Evolutionary conservation across 768 basidiomycete genomes (phyloP).

Genomic region (Tulasnella calospora): DNA sequence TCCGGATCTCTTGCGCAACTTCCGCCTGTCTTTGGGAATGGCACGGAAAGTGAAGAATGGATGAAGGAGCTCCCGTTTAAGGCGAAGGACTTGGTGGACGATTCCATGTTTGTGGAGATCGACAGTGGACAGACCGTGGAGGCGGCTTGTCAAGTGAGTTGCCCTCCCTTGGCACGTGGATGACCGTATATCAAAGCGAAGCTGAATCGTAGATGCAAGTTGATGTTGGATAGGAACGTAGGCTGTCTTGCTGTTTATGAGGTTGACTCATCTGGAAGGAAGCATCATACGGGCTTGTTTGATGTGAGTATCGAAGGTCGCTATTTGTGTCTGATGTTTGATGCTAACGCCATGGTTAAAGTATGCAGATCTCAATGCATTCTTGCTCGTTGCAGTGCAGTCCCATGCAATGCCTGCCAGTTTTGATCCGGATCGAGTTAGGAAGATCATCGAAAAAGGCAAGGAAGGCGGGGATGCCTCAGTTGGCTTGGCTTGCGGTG

Average conservation of each 20-base stretch:
- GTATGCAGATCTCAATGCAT: conserved; percentile 87
- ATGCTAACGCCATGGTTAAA: conserved; percentile 33
- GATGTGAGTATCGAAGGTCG: conserved; percentile 50
- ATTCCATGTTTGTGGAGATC: conserved; percentile 48
- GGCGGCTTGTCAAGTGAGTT: conserved; percentile 70
- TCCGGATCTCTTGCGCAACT: not conserved
- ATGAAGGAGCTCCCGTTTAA: conserved; percentile 9
- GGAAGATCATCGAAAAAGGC: conserved; percentile 69
- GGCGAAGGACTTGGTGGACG: not conserved
- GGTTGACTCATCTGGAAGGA: conserved; percentile 32
- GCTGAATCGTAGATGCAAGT: conserved; percentile 37
- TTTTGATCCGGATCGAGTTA: conserved; percentile 56
- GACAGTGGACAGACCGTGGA: conserved; percentile 72
- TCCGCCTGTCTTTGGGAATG: conserved; percentile 7
- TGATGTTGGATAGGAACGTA: conserved; percentile 57
- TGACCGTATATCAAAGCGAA: not conserved
- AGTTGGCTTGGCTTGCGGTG: conserved; percentile 73
- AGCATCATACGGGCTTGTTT: conserved; percentile 55
- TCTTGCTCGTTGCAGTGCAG: conserved; percentile 75
- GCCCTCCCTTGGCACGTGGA: not conserved
- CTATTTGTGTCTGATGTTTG: not conserved
- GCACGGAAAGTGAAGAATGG: conserved; percentile 16
- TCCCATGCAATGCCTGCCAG: conserved; percentile 61
- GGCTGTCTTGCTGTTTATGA: conserved; percentile 59
- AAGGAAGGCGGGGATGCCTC: conserved; percentile 62